These are phyloP conservation scores for Rhynchospora breviuscula DNA, from an alignment of 176 grass and related monocot genomes.

Conservation along the genomic window DNA sequence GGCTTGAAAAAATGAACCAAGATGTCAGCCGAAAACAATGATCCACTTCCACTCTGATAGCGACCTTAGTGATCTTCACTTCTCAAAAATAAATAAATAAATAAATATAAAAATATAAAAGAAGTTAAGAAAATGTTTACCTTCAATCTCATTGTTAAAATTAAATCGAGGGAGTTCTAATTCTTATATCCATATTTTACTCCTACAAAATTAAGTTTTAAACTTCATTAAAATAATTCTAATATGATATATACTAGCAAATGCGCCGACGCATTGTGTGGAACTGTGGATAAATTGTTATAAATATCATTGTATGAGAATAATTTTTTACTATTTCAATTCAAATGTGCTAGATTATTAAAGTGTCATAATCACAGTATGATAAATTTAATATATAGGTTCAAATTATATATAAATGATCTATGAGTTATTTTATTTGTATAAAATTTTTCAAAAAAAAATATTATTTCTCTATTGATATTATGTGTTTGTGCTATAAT, in stretches of 20 bases:
- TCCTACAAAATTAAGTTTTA: neutral
- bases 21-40: constrained; percentile 7
- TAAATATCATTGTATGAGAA: too few relatives aligned
- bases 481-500: too few relatives aligned
- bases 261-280: too few relatives aligned
- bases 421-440: too few relatives aligned
- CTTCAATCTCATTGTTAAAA: neutral
- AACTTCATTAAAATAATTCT: neutral
- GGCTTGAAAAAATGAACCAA: constrained; percentile 8
- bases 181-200: neutral
- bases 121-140: neutral
- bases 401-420: too few relatives aligned
- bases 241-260: neutral
- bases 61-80: constrained; percentile 13
- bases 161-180: neutral
- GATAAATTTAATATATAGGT: too few relatives aligned
- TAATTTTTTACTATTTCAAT: too few relatives aligned
- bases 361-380: too few relatives aligned
- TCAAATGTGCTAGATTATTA: too few relatives aligned
- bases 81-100: neutral
- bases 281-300: too few relatives aligned
- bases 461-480: too few relatives aligned
- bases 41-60: constrained; percentile 23
- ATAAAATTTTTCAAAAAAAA: too few relatives aligned
- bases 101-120: neutral